phyloP scores from a whole-genome alignment of 2,329 filamentous ascomycete genomes.

The Xylaria sp. region DNA sequence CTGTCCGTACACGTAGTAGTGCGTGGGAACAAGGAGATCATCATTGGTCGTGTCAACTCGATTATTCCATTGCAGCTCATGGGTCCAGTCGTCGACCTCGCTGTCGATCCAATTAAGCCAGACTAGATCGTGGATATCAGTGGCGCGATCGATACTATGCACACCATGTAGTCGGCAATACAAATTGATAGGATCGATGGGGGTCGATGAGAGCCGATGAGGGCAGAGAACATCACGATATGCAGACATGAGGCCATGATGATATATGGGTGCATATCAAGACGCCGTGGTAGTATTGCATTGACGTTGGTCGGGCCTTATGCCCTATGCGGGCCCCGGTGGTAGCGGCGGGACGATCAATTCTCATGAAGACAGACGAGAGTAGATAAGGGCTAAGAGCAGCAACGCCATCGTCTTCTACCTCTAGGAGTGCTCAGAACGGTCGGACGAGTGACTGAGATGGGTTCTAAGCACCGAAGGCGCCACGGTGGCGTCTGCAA shows the following conservation, averaged over 20 bases:
- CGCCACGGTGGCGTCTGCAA: conserved; percentile 4
- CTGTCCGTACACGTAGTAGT: background rate
- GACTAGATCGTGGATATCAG: background rate
- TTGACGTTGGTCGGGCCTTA: background rate
- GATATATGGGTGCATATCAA: background rate
- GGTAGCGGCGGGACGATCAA: background rate
- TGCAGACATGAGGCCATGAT: background rate
- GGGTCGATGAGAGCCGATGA: background rate
- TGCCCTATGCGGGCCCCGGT: background rate
- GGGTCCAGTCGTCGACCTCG: background rate
- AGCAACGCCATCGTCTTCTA: background rate
- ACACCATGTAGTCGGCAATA: background rate
- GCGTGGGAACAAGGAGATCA: background rate
- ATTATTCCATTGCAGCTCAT: background rate
- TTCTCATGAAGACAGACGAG: background rate
- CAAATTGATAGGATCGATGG: background rate
- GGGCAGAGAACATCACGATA: background rate
- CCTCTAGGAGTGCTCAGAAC: background rate
- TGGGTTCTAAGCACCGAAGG: too few relatives aligned
- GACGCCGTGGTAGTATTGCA: background rate
- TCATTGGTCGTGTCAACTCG: background rate
- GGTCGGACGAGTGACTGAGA: background rate
- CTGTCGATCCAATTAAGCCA: background rate
- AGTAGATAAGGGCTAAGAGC: background rate
- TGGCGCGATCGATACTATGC: background rate